Base-by-base conservation (phyloP, 2,329 filamentous ascomycete genomes). In the Neodidymelliopsis sp. region DNA sequence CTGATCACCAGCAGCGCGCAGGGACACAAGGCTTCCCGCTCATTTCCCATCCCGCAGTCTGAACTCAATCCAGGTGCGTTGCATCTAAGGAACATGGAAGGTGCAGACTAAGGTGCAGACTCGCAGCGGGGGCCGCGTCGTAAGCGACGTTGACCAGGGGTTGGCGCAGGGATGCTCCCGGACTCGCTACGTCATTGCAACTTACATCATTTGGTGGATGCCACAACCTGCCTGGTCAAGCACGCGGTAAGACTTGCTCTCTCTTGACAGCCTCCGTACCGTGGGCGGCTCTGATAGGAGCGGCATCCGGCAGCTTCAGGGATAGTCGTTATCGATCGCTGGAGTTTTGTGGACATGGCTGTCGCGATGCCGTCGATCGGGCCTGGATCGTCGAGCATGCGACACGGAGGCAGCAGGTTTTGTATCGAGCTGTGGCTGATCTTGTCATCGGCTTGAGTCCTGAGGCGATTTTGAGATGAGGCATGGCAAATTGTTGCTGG, bases 331-430 rank as follows among this genome's bases (percentile, higher is more conserved):
- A 45, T 34, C 42, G 48, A 52, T 46, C 27, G 37, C 27, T 46
- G 29, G 24, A 35, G 48, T 49, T 47, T 43, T 30, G 53, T 58
- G 59, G 56, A 48, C 33, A 50, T 27, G 24, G 36, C 50, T 50
- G 59, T 60, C 60, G 63, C 62, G 56, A 49, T 29, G 37, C 48
- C 39, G 63, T 58, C 57, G 60, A 71, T 71, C 63, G 64, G 48
- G 61, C 56, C 62, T 64, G 55, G 61, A 61, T 48, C 49, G 48
- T 48, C 50, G 15, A 50, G 30, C 19, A 30, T 37, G 19, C 19
- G 31, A 39, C 40, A 15, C 35, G 24, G 41, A 19, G 30, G 41
- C 35, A 50, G 12, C 47, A 50, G 47, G 47, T 45, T 50, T 50
- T 30, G 28, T 22, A 25, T 45, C 30, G 3, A 33, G 22, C 19